Evolutionary conservation across 2,329 filamentous ascomycete genomes (phyloP).

Genomic region (Xylaria sp.): DNA sequence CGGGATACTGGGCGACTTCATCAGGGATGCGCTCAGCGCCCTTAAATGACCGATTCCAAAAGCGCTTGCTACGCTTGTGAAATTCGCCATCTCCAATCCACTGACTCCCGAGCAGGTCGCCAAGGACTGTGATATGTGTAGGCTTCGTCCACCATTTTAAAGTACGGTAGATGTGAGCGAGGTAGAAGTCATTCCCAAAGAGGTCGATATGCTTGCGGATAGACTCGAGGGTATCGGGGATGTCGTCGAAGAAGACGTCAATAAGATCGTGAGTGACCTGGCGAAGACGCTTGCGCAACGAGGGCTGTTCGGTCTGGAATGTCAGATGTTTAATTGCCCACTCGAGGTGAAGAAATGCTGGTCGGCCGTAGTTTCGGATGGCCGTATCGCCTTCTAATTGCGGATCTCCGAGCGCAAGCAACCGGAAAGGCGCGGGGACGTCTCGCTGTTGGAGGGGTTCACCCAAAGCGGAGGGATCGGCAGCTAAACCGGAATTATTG

Average conservation of each 20-base stretch:
- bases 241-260: conserved; percentile 73
- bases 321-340: conserved; percentile 60
- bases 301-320: conserved; percentile 58
- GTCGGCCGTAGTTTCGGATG: conserved; percentile 70
- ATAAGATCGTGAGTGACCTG: conserved; percentile 67
- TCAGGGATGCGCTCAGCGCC: conserved; percentile 72
- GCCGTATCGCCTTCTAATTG: conserved; percentile 94
- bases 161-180: conserved; percentile 90
- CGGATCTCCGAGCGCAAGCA: conserved; percentile 89
- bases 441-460: conserved; percentile 54
- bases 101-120: conserved; percentile 92
- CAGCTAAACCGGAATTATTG: conserved; percentile 23
- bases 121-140: conserved; percentile 88
- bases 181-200: conserved; percentile 92
- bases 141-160: conserved; percentile 86
- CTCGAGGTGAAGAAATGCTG: conserved; percentile 65
- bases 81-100: conserved; percentile 94
- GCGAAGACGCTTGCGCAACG: conserved; percentile 64
- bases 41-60: conserved; percentile 84
- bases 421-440: conserved; percentile 77
- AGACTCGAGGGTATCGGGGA: conserved; percentile 73
- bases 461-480: conserved; percentile 48
- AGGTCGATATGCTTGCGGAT: conserved; percentile 86
- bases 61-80: conserved; percentile 74
- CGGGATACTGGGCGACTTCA: conserved; percentile 62